Evolutionary conservation across 345 rosid species (phyloP).

Genomic region (Xanthoceras sorbifolium): DNA sequence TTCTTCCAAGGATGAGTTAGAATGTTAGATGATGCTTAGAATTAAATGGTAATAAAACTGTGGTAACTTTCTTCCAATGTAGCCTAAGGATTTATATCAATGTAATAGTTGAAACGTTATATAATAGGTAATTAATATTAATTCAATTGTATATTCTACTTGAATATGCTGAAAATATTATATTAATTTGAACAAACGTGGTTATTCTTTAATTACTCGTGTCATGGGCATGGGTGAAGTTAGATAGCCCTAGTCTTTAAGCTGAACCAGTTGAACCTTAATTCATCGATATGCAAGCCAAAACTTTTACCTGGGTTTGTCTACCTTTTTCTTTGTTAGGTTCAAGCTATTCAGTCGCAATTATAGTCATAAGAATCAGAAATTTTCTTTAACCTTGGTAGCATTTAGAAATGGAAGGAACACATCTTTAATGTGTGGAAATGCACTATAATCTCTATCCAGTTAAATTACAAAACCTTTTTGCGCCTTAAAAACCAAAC

Average conservation of each 20-base stretch:
- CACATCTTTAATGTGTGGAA: background rate
- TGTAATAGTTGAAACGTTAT: too few species aligned
- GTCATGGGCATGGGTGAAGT: background rate
- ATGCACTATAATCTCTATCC: background rate
- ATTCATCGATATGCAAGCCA: too few species aligned
- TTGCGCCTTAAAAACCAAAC: background rate
- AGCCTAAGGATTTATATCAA: background rate
- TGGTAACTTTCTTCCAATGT: background rate
- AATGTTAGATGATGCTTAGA: background rate
- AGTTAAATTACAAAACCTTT: background rate
- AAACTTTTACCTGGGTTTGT: background rate
- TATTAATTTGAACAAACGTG: background rate
- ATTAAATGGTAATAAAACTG: background rate
- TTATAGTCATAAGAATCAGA: background rate
- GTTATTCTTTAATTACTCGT: background rate
- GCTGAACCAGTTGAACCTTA: background rate
- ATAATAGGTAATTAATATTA: too few species aligned
- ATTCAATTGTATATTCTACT: background rate
- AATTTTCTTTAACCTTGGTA: background rate
- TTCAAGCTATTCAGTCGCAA: conserved; percentile 9
- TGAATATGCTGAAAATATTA: background rate
- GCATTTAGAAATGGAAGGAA: background rate
- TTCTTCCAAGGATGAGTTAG: background rate
- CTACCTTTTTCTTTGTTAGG: background rate
- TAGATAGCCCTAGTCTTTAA: background rate